Evolutionary conservation across 2,329 filamentous ascomycete genomes (phyloP).

Genomic region (Triangularia setosa): DNA sequence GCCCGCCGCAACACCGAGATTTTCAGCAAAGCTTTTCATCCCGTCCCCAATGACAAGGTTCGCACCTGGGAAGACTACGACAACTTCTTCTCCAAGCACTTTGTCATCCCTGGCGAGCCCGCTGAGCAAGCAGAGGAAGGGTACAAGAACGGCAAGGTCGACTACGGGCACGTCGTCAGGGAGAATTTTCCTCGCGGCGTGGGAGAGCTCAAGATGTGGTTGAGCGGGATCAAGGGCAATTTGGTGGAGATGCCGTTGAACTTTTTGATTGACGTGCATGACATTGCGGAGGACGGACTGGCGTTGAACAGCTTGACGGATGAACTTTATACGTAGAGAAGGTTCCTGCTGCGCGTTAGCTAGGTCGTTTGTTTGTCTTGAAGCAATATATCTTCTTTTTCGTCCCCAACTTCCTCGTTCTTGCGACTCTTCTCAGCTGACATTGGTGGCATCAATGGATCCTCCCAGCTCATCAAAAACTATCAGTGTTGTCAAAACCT

Average conservation of each 20-base stretch:
- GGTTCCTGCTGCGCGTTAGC: background rate
- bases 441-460: no score
- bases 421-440: no score
- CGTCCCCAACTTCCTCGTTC: background rate
- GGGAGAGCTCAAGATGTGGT: constrained; percentile 66
- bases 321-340: constrained; percentile 60
- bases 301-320: constrained; percentile 68
- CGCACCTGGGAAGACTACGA: constrained; percentile 71
- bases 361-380: background rate
- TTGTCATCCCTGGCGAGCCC: constrained; percentile 52
- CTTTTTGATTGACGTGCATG: constrained; percentile 76
- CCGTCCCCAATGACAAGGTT: constrained; percentile 65
- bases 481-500: no score
- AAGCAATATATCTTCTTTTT: background rate
- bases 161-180: constrained; percentile 83
- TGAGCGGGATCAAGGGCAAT: constrained; percentile 63
- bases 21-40: constrained; percentile 79
- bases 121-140: constrained; percentile 39
- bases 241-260: constrained; percentile 87
- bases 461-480: no score
- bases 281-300: constrained; percentile 80
- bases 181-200: constrained; percentile 73
- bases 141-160: constrained; percentile 57
- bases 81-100: constrained; percentile 64
- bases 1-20: constrained; percentile 76